Conservation (phyloP, 1,284 basidiomycete species). For the Tausonia pullulans region DNA sequence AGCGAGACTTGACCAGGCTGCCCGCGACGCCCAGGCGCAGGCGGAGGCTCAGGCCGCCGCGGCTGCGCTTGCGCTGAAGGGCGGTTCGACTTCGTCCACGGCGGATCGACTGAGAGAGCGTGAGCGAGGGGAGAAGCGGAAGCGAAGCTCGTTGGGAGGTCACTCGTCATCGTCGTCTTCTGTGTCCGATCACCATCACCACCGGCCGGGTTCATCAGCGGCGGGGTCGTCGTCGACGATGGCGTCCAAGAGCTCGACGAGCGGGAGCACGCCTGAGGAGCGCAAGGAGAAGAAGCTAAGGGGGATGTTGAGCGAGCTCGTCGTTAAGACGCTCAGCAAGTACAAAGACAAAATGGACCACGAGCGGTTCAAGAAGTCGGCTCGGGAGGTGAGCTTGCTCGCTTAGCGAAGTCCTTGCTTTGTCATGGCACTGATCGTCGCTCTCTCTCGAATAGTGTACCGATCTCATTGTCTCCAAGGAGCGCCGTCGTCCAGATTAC, state of each 20-base stretch:
- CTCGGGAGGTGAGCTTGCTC: constrained; percentile 63
- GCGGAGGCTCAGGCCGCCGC: constrained; percentile 39
- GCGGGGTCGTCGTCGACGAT: neutral
- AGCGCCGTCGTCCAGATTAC: constrained; percentile 78
- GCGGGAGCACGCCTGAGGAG: constrained; percentile 36
- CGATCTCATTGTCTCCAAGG: constrained; percentile 72
- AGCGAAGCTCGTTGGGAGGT: constrained; percentile 24
- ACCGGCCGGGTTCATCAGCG: too few species aligned
- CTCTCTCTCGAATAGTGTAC: constrained; percentile 46
- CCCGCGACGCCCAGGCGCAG: constrained; percentile 31
- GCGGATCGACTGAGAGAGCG: constrained; percentile 17
- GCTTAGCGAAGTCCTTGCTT: constrained; percentile 7
- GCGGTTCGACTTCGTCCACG: constrained; percentile 24
- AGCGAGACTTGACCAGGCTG: constrained; percentile 29
- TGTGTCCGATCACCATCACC: too few species aligned
- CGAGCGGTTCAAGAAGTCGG: constrained; percentile 87
- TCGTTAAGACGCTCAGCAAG: constrained; percentile 86
- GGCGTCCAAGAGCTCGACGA: constrained; percentile 32
- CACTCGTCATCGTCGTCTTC: too few species aligned
- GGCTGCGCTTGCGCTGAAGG: constrained; percentile 28
- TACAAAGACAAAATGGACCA: constrained; percentile 67
- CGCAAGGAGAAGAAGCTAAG: constrained; percentile 70
- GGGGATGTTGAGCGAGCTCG: constrained; percentile 76
- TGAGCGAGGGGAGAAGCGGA: constrained; percentile 28
- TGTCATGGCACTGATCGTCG: neutral